These are phyloP conservation scores for Entomortierella beljakovae DNA, from an alignment of 192 early-diverging fungal species.

Conservation along the genomic window DNA sequence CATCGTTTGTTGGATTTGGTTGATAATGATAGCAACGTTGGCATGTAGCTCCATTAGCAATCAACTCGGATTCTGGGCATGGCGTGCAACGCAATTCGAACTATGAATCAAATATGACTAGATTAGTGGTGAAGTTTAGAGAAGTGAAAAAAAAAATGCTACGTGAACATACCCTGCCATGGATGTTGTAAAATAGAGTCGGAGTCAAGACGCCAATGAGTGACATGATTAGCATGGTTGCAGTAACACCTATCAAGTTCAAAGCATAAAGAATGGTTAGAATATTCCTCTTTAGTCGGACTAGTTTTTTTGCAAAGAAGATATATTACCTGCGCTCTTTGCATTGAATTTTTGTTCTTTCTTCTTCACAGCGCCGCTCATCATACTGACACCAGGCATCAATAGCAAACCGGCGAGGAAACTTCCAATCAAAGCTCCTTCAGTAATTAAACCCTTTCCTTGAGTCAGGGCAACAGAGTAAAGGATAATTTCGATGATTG, in stretches of 20 bases:
- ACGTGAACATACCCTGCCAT: constrained; percentile 68
- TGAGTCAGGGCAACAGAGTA: constrained; percentile 90
- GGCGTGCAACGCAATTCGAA: constrained; percentile 49
- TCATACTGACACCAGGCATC: constrained; percentile 95
- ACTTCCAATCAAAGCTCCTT: constrained; percentile 93
- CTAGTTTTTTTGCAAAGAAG: too few relatives aligned
- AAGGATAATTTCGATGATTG: constrained; percentile 95
- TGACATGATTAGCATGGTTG: constrained; percentile 94
- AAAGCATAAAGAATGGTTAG: not conserved
- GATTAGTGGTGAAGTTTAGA: not conserved
- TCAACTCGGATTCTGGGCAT: constrained; percentile 30
- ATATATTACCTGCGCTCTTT: constrained; percentile 80
- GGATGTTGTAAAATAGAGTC: constrained; percentile 93
- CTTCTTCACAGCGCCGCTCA: constrained; percentile 88
- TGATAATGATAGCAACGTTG: constrained; percentile 72
- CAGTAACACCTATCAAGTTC: constrained; percentile 78
- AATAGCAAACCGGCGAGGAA: constrained; percentile 89
- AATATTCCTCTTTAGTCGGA: too few relatives aligned
- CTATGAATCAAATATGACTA: constrained; percentile 7
- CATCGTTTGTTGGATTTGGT: constrained; percentile 77
- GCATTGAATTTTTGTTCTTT: constrained; percentile 97
- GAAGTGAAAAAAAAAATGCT: not conserved
- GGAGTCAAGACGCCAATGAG: constrained; percentile 94
- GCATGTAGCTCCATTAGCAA: constrained; percentile 48
- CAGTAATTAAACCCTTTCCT: constrained; percentile 88